Conservation (phyloP, 1,284 basidiomycete species). For the Cutaneotrichosporon sp. region DNA sequence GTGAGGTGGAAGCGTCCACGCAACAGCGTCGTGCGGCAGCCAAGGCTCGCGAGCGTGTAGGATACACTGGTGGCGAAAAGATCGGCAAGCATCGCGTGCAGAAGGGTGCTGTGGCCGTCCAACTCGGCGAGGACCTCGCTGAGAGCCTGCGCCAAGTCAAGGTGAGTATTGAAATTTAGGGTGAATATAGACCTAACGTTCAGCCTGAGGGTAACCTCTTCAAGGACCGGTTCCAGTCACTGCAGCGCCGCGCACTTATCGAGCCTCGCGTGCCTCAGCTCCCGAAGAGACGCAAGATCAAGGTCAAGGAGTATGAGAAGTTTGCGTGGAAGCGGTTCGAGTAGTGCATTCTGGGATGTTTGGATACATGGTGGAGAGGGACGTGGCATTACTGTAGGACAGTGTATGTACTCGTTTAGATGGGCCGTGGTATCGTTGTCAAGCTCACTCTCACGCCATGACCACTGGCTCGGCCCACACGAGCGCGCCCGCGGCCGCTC, state of each 20-base stretch:
- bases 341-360: conserved; percentile 16
- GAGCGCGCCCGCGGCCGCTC: too few relatives aligned
- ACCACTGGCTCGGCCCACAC: too few relatives aligned
- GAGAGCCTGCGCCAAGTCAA: conserved; percentile 82
- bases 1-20: conserved; percentile 33
- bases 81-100: conserved; percentile 75
- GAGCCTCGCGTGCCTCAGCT: conserved; percentile 61
- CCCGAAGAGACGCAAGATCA: conserved; percentile 65
- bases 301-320: conserved; percentile 77
- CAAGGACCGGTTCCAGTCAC: conserved; percentile 73
- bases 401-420: conserved; percentile 10
- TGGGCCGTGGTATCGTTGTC: neutral
- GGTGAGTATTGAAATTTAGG: conserved; percentile 55
- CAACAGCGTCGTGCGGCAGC: conserved; percentile 54
- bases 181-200: conserved; percentile 13
- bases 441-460: too few relatives aligned
- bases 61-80: conserved; percentile 59
- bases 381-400: conserved; percentile 9
- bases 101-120: conserved; percentile 71
- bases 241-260: conserved; percentile 55
- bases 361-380: neutral
- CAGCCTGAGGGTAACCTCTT: conserved; percentile 92
- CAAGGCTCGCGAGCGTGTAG: conserved; percentile 62
- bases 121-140: conserved; percentile 85
- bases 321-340: conserved; percentile 82